phyloP scores from a whole-genome alignment of 306 rosid genomes.

The Glycine soja region DNA sequence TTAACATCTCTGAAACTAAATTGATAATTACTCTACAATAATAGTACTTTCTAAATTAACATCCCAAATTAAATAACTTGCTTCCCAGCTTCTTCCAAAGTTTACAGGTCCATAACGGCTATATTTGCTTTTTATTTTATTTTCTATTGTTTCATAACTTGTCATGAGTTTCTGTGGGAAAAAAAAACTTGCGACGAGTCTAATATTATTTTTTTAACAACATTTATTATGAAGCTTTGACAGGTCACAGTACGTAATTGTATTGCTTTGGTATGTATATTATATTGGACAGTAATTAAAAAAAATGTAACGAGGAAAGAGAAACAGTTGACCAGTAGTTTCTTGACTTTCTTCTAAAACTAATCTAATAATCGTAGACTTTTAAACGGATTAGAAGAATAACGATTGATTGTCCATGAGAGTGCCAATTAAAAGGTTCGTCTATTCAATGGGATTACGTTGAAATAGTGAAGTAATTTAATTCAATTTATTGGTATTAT shows the following conservation, averaged over 20 bases:
- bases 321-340: not conserved
- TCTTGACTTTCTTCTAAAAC: not conserved
- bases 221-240: not conserved
- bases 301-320: not conserved
- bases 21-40: too few relatives aligned
- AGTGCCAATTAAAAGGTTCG: not conserved
- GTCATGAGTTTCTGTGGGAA: too few relatives aligned
- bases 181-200: too few relatives aligned
- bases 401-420: not conserved
- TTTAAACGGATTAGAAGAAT: not conserved
- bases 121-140: too few relatives aligned
- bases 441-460: not conserved
- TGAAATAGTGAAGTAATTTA: not conserved
- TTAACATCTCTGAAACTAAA: too few relatives aligned
- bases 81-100: too few relatives aligned
- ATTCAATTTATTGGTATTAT: not conserved
- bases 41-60: too few relatives aligned
- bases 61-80: too few relatives aligned
- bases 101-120: too few relatives aligned
- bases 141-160: too few relatives aligned
- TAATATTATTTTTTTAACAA: too few relatives aligned
- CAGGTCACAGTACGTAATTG: not conserved
- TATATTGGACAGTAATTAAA: not conserved
- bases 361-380: slow-evolving; percentile 1
- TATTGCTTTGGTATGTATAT: not conserved